Conservation (phyloP, 805 yeast genomes). For the Clavispora carvajalis region DNA sequence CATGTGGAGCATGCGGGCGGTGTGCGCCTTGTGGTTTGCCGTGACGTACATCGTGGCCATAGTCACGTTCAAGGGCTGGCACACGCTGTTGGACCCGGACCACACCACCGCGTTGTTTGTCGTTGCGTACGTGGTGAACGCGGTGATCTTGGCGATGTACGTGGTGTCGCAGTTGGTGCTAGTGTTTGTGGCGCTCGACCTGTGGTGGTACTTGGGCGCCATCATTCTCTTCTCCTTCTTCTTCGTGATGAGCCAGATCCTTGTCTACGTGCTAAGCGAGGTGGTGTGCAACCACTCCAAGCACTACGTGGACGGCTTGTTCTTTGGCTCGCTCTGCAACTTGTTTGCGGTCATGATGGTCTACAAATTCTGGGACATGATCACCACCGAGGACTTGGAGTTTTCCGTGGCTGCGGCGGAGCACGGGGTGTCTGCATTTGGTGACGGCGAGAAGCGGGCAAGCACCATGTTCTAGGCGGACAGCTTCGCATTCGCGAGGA, state of each 20-base stretch:
- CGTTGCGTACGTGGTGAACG: conserved; percentile 67
- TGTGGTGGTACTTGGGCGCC: conserved; percentile 91
- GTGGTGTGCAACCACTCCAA: conserved; percentile 63
- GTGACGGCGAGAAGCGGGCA: conserved; percentile 28
- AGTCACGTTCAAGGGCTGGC: conserved; percentile 63
- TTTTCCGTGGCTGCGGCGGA: conserved; percentile 61
- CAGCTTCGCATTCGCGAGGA: too few relatives aligned
- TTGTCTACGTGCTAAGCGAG: conserved; percentile 64
- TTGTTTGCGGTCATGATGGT: conserved; percentile 88
- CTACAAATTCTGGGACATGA: conserved; percentile 94
- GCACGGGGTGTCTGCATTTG: conserved; percentile 29
- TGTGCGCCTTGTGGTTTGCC: conserved; percentile 54
- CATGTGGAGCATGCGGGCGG: conserved; percentile 48
- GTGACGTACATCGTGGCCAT: conserved; percentile 63
- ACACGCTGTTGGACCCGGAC: conserved; percentile 45
- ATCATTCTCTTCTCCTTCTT: conserved; percentile 63
- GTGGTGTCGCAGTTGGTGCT: conserved; percentile 64
- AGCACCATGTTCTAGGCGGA: conserved; percentile 8
- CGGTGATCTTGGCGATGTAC: conserved; percentile 56
- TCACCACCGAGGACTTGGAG: conserved; percentile 91
- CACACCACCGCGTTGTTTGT: conserved; percentile 67
- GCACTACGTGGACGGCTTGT: conserved; percentile 88
- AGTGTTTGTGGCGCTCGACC: conserved; percentile 60
- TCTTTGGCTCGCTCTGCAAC: conserved; percentile 78
- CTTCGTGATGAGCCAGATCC: conserved; percentile 74